A percentile compares a stretch with the other conserved stretches of the same genome.
Evolutionary conservation across 345 rosid species (phyloP).

Genomic region (Cardiospermum halicacabum): DNA sequence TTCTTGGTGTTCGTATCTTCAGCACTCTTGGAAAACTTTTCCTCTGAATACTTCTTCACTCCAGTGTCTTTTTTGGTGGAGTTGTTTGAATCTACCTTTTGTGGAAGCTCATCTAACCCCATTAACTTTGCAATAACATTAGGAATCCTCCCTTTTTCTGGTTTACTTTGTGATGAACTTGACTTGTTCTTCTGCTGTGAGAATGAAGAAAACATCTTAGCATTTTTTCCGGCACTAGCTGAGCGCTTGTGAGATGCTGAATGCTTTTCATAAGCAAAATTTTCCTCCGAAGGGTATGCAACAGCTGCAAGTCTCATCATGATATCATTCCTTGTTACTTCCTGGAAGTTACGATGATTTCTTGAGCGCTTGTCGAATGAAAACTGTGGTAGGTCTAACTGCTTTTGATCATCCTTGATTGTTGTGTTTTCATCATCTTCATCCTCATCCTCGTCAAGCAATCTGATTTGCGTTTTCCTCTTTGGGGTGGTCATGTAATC

Average conservation of each 20-base stretch:
- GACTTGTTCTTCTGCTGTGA: constrained; percentile 28
- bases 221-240: constrained; percentile 21
- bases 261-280: constrained; percentile 22
- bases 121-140: constrained; percentile 82
- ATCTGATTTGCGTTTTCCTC: constrained; percentile 50
- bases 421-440: constrained; percentile 24
- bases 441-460: constrained; percentile 66
- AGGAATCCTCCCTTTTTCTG: constrained; percentile 67
- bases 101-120: constrained; percentile 75
- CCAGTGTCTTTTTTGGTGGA: constrained; percentile 19
- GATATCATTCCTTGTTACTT: constrained; percentile 40
- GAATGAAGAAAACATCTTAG: constrained; percentile 19
- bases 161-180: constrained; percentile 32
- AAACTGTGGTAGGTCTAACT: constrained; percentile 41
- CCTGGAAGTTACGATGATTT: constrained; percentile 30
- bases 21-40: constrained; percentile 15
- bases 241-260: constrained; percentile 42
- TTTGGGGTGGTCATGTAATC: constrained; percentile 41
- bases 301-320: constrained; percentile 45
- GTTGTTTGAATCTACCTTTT: constrained; percentile 34
- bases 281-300: constrained; percentile 33
- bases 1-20: constrained; percentile 22
- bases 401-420: constrained; percentile 29
- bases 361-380: constrained; percentile 45
- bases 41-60: constrained; percentile 23